A percentile compares a stretch with the other conserved stretches of the same genome.
Conservation (phyloP, 176 grass and related monocot species). For the Oropetium thomaeum region DNA sequence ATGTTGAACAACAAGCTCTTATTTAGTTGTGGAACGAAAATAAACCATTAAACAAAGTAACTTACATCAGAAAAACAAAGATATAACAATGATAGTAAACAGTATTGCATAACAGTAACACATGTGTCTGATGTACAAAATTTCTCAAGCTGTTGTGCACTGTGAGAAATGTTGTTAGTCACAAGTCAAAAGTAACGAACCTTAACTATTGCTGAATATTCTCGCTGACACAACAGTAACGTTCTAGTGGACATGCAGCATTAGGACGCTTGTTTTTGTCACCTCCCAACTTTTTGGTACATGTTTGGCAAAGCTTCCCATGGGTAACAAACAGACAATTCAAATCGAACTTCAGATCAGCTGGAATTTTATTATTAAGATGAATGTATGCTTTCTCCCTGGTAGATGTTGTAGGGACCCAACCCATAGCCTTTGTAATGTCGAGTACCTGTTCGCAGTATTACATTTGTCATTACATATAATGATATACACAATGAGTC, state of each 20-base stretch:
- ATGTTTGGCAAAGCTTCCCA: conserved; percentile 78
- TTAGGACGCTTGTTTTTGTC: conserved; percentile 25
- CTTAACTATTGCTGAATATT: conserved; percentile 26
- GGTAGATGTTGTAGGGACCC: conserved; percentile 58
- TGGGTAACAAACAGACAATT: conserved; percentile 93
- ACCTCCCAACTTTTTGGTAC: conserved; percentile 44
- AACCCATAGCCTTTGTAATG: conserved; percentile 79
- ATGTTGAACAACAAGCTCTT: background rate
- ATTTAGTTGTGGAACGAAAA: background rate
- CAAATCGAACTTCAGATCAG: conserved; percentile 89
- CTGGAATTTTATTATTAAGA: conserved; percentile 73
- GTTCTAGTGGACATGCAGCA: conserved; percentile 54
- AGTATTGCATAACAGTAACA: background rate
- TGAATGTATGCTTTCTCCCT: conserved; percentile 83
- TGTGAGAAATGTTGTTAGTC: conserved; percentile 10
- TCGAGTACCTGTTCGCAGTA: conserved; percentile 62
- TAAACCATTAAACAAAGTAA: conserved; percentile 1
- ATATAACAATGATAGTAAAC: background rate
- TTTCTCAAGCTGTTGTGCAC: conserved; percentile 4
- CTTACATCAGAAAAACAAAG: background rate
- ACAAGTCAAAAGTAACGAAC: background rate
- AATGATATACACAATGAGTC: conserved; percentile 9
- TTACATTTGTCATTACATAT: conserved; percentile 9
- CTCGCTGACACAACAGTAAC: conserved; percentile 36
- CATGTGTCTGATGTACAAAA: background rate